Evolutionary conservation across 495 filamentous ascomycete species (phyloP), one percentile per base, ranked within the genome.

Genomic region (Cudoniella acicularis): DNA sequence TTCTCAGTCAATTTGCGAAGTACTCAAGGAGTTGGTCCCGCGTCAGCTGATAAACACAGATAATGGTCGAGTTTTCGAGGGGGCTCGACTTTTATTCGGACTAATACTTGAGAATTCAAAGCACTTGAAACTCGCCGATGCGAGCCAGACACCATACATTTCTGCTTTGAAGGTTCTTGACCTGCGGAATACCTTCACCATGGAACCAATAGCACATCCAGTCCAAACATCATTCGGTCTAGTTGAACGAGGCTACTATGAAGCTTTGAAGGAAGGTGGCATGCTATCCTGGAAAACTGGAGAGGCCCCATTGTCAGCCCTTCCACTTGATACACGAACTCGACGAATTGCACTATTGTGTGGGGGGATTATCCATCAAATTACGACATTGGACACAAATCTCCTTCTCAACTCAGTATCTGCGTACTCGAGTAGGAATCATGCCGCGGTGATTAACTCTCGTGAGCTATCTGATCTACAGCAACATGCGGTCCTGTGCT

Each of bases 91-190:
- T 2, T 59, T 72, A 17, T 65, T 68, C 52, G 67, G 67, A 3
- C 67, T 70, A 41, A 52, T 70, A 27, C 61, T 72, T 6, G 69
- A 72, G 48, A 72, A 67, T 46, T 65, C 61, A 42, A 60, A 60
- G 24, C 62, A 68, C 22, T 23, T 72, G 23, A 68, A 70, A 52
- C 48, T 62, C 43, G 45, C 52, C 3, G 59, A 57, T 11, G 52
- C 54, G 17, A 40, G 49, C 40, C 46, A 23, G 10, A 46, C 57
- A 23, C 58, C 62, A 10, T 68, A 69, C 51, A 43, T 67, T 3
- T 55, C 54, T 26, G 51, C 67, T 10, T 18, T 69, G 40, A 64
- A 65, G 55, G 57, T 60, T 10, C 27, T 66, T 27, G 69, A 69
- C 42, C 49, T 71, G 8, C 61, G 62, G 24, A 69, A 69, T 41